These are phyloP conservation scores for Amaranthus palmeri DNA, from an alignment of 148 eudicot genomes.

Conservation along the genomic window DNA sequence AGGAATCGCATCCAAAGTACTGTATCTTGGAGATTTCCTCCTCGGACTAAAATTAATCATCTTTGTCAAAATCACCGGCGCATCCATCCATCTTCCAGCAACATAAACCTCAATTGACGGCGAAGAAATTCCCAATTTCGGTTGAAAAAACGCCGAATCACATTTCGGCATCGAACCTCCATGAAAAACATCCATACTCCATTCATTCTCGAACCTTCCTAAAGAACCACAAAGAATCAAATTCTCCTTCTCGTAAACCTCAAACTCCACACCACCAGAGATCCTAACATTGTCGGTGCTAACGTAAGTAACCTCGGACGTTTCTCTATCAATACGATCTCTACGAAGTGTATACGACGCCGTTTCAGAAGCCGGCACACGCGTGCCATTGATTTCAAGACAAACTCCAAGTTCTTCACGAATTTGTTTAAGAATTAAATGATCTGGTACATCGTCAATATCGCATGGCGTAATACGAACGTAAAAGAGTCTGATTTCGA, in stretches of 20 bases:
- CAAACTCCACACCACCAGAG: conserved; percentile 63
- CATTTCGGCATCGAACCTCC: conserved; percentile 28
- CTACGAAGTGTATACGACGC: conserved; percentile 46
- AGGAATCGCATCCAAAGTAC: conserved; percentile 57
- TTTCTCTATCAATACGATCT: conserved; percentile 54
- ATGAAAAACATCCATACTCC: conserved; percentile 71
- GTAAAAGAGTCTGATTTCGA: conserved; percentile 78
- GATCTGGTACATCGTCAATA: conserved; percentile 43
- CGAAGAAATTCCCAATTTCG: conserved; percentile 49
- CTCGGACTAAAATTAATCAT: conserved; percentile 59
- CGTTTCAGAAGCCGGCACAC: conserved; percentile 46
- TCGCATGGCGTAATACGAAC: conserved; percentile 67
- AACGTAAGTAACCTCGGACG: conserved; percentile 72
- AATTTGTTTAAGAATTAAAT: conserved; percentile 51
- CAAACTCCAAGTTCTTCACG: conserved; percentile 55
- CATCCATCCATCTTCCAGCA: conserved; percentile 71
- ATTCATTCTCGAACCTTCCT: conserved; percentile 48
- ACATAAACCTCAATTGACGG: conserved; percentile 83
- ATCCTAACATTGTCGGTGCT: conserved; percentile 65
- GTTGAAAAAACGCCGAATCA: conserved; percentile 47
- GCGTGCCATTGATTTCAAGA: conserved; percentile 57
- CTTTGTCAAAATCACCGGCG: conserved; percentile 79
- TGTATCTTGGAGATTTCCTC: conserved; percentile 37
- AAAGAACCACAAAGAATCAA: conserved; percentile 69
- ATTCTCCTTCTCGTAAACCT: conserved; percentile 56